These are phyloP conservation scores for Mycena pura DNA, from an alignment of 768 basidiomycete genomes.

Conservation along the genomic window DNA sequence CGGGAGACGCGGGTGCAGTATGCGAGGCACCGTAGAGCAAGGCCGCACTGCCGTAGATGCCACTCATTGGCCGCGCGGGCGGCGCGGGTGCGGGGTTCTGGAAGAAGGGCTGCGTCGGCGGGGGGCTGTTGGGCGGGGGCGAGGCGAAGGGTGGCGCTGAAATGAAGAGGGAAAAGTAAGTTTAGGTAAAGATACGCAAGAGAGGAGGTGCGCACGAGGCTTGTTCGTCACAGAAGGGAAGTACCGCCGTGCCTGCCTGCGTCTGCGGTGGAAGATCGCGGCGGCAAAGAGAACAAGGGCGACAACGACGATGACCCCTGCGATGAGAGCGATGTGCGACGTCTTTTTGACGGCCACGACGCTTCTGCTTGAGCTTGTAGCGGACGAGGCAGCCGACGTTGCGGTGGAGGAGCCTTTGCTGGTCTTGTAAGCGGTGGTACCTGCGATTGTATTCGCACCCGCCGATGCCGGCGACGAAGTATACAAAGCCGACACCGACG, in stretches of 20 bases:
- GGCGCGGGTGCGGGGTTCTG: not conserved
- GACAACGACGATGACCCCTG: constrained; percentile 9
- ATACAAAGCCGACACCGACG: constrained; percentile 3
- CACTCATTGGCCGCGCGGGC: constrained; percentile 15
- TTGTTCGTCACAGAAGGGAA: not conserved
- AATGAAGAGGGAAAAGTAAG: not conserved
- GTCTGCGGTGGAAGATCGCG: constrained; percentile 1
- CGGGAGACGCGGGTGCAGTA: no score
- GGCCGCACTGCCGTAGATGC: not conserved
- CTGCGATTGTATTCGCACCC: constrained; percentile 7
- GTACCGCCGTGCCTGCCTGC: constrained; percentile 6
- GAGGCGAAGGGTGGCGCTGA: no score
- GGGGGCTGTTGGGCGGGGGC: not conserved
- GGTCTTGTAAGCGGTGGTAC: not conserved
- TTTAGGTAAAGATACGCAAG: not conserved
- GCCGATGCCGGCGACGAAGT: not conserved
- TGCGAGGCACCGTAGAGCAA: no score
- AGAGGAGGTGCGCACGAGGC: not conserved
- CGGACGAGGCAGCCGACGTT: not conserved
- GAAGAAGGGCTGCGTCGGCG: constrained; percentile 17
- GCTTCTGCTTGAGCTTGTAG: not conserved
- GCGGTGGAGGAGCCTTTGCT: not conserved
- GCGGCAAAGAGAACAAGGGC: not conserved
- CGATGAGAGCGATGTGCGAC: constrained; percentile 5
- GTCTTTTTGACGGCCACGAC: not conserved